Conservation (phyloP, 148 eudicot species). For the Chenopodium suecicum region DNA sequence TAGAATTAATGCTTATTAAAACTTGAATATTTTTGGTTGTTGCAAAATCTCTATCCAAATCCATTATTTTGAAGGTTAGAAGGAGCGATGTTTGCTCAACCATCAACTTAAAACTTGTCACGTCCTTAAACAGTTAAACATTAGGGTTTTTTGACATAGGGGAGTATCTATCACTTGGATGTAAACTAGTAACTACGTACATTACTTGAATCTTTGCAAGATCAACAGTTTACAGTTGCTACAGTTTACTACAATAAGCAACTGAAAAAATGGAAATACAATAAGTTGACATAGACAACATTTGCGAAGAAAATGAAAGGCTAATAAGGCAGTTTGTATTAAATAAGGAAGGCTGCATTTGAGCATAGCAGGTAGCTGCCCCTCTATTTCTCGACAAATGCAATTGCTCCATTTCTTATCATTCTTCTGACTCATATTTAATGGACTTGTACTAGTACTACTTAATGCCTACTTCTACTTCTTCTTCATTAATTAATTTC, state of each 20-base stretch:
- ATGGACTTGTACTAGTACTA: not conserved
- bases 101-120: no score
- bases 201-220: not conserved
- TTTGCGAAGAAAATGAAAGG: not conserved
- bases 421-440: not conserved
- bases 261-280: not conserved
- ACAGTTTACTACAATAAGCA: not conserved
- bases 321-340: not conserved
- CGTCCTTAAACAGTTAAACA: no score
- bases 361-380: not conserved
- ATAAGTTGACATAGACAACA: not conserved
- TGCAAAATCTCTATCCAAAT: no score
- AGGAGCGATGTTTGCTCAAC: no score
- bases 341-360: not conserved
- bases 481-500: no score
- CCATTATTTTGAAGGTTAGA: no score
- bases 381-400: slow-evolving; percentile 15
- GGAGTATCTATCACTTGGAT: no score
- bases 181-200: not conserved
- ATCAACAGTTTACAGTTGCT: not conserved
- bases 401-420: slow-evolving; percentile 1
- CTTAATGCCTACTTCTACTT: not conserved
- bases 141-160: no score
- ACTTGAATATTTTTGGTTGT: no score
- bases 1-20: no score